A percentile compares a stretch with the other conserved stretches of the same genome.
Evolutionary conservation across 306 rosid species (phyloP).

Genomic region (apple (Malus domestica)): ASM211411v1 NC_041795.1:29922001-29922500

Average conservation of each 20-base stretch:
- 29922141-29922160: background rate
- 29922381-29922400: constrained; percentile 40
- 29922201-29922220: background rate
- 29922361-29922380: constrained; percentile 60
- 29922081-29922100: background rate
- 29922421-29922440: constrained; percentile 51
- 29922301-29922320: constrained; percentile 36
- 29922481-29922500: constrained; percentile 32
- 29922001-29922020: too few species aligned
- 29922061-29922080: background rate
- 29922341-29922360: constrained; percentile 51
- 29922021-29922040: too few species aligned
- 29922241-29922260: background rate
- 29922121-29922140: constrained; percentile 2
- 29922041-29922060: too few species aligned
- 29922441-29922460: constrained; percentile 36
- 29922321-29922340: constrained; percentile 60
- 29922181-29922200: background rate
- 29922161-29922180: background rate
- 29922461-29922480: constrained; percentile 34
- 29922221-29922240: background rate
- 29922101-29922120: background rate
- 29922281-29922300: background rate
- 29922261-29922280: background rate
- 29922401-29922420: constrained; percentile 28